Evolutionary conservation across 768 basidiomycete genomes (phyloP).

Genomic region (Suillus occidentalis): DNA sequence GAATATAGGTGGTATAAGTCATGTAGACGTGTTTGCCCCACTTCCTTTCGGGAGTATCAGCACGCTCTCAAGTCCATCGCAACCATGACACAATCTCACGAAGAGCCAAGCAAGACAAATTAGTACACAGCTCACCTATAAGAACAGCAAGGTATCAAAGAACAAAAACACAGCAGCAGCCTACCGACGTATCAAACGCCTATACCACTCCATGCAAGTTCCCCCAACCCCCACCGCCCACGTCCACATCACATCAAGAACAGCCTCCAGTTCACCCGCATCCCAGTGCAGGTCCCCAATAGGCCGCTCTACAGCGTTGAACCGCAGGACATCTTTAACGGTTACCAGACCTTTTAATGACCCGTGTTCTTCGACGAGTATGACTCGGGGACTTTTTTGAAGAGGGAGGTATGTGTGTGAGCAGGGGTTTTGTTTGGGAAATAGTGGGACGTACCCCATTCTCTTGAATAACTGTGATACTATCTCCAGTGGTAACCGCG

Average conservation of each 20-base stretch:
- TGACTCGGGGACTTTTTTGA: constrained; percentile 80
- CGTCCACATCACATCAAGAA: constrained; percentile 61
- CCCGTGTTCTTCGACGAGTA: constrained; percentile 89
- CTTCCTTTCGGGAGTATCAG: too few relatives aligned
- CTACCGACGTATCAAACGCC: constrained; percentile 23
- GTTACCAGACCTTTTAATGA: constrained; percentile 83
- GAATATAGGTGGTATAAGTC: too few relatives aligned
- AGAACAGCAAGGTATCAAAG: not conserved
- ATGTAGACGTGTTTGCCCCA: too few relatives aligned
- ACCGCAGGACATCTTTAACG: constrained; percentile 92
- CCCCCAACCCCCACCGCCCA: constrained; percentile 44
- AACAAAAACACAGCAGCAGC: not conserved
- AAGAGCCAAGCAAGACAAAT: not conserved
- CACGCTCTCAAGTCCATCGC: too few relatives aligned
- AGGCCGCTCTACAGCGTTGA: constrained; percentile 65
- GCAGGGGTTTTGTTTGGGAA: too few relatives aligned
- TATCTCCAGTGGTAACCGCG: constrained; percentile 90
- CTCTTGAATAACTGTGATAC: constrained; percentile 97
- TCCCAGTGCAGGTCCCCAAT: constrained; percentile 57
- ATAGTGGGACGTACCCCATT: constrained; percentile 88
- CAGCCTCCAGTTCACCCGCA: constrained; percentile 62
- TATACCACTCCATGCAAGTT: constrained; percentile 30
- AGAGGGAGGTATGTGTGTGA: not conserved
- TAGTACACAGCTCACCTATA: not conserved
- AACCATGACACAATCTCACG: not conserved